Base-by-base conservation (phyloP, 228 moss, liverwort and hornwort genomes). In the Sphagnum magellanicum region DNA sequence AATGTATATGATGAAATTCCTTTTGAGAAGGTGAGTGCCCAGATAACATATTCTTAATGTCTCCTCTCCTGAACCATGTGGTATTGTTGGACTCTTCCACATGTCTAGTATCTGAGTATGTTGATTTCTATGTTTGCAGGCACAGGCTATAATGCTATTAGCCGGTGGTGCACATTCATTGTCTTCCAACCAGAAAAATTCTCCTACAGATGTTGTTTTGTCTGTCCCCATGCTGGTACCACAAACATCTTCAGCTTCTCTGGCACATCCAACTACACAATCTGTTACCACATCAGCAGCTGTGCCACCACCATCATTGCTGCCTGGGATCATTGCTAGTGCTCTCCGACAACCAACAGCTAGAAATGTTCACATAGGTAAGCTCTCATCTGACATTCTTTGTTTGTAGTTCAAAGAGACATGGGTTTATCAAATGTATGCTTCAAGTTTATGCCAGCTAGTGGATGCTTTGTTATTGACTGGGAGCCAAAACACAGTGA, bases 1-100 rank as follows among this genome's bases (percentile, higher is more conserved):
- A 81, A 81, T 48, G 81, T 85, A n/a, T 85, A 81, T 60, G 81
- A 85, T 46, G 81, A 85, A 14, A 74, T 85, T 66, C 81, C 84
- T 51, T 70, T 62, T 52, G 84, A 85, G 7, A 85, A 81, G 81
- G 85, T 85, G 63, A 74, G 76, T 8, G 12, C 55, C 1, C 0
- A 3, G 55, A 12, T 55, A 55, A 32, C 32, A 32, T 32, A 8
- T 55, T 55, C 55, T 55, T 55, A 12, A 12, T 55, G 55, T 55
- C 32, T 32, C 32, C 32, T 32, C 32, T 55, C 12, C 55, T 55
- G 55, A 8, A 12, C 12, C 55, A 8, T 55, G 55, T 55, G 55
- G 55, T 55, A 8, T 55, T 1, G 8, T 12, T 55, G 55, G 8
- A 12, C 55, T 12, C 55, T 55, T 55, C 12, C 9, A 55, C 55